A percentile compares a stretch with the other conserved stretches of the same genome.
Conservation (phyloP, 441 rosid genomes). For the Pelargonium fulgidum region DNA sequence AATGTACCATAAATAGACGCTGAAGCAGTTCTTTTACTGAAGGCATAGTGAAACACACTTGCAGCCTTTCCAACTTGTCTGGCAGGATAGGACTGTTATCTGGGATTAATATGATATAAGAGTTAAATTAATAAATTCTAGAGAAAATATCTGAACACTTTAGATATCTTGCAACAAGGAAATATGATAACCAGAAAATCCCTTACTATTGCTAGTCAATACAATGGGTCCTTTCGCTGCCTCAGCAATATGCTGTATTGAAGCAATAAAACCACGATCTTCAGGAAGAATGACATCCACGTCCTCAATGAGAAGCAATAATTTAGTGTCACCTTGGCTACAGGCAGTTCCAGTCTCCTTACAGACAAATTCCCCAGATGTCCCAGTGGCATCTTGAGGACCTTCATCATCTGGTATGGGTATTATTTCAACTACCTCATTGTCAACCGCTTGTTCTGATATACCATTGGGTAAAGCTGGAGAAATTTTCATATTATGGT, state of each 20-base stretch:
- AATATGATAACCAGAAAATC: constrained; percentile 20
- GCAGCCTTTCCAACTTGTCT: constrained; percentile 56
- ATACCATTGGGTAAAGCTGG: constrained; percentile 24
- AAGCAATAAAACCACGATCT: constrained; percentile 83
- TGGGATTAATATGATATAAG: constrained; percentile 31
- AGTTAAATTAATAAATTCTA: constrained; percentile 11
- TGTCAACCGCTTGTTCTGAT: constrained; percentile 21
- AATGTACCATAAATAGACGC: constrained; percentile 45
- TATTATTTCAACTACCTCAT: constrained; percentile 39
- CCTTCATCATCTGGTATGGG: constrained; percentile 34
- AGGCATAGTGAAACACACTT: constrained; percentile 53
- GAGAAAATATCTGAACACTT: constrained; percentile 13
- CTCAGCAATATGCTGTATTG: constrained; percentile 78
- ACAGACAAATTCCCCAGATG: constrained; percentile 24
- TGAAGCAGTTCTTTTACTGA: constrained; percentile 52
- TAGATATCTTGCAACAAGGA: constrained; percentile 11
- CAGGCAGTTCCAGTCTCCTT: constrained; percentile 28
- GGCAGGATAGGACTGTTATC: constrained; percentile 64
- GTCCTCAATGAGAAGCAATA: constrained; percentile 88
- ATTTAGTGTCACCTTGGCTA: constrained; percentile 40
- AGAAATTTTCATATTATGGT: constrained; percentile 21
- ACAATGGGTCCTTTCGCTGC: constrained; percentile 85
- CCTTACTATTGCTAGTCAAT: constrained; percentile 78
- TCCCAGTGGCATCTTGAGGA: constrained; percentile 23
- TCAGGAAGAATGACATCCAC: constrained; percentile 76